Conservation (phyloP, 2,329 filamentous ascomycete species). For the Pyricularia sp. region DNA sequence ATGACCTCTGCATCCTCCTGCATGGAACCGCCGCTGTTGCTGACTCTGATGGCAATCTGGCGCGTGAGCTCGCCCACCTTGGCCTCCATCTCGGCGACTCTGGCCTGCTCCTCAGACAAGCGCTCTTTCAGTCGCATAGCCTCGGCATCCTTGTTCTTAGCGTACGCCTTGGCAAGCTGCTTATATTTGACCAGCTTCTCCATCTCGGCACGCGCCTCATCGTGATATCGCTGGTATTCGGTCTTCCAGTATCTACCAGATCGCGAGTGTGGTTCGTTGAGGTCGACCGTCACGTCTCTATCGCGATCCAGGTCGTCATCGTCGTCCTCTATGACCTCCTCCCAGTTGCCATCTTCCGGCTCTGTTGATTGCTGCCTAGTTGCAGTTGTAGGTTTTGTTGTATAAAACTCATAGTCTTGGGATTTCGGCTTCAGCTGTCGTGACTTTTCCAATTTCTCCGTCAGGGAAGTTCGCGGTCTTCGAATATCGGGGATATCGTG, state of each 20-base stretch:
- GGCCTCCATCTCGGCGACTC: conserved; percentile 50
- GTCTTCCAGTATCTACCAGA: conserved; percentile 73
- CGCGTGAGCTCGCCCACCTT: conserved; percentile 46
- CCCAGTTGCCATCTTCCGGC: conserved; percentile 34
- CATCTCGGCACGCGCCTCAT: conserved; percentile 60
- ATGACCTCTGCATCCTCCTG: conserved; percentile 27
- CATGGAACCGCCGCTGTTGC: conserved; percentile 9
- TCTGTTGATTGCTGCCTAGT: conserved; percentile 11
- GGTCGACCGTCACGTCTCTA: conserved; percentile 52
- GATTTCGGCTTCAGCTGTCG: conserved; percentile 15
- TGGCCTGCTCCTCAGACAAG: conserved; percentile 55
- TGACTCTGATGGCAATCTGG: conserved; percentile 31
- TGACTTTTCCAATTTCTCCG: conserved; percentile 31
- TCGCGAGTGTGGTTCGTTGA: conserved; percentile 60
- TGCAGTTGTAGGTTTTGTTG: background rate
- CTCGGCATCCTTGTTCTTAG: conserved; percentile 63
- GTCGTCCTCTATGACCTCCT: conserved; percentile 29
- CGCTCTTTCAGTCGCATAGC: conserved; percentile 51
- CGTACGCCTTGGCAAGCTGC: conserved; percentile 65
- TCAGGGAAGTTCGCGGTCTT: conserved; percentile 28
- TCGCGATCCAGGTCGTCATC: conserved; percentile 20
- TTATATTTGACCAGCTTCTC: conserved; percentile 70
- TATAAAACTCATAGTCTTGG: background rate
- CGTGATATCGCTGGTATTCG: conserved; percentile 61
- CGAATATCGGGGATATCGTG: background rate